Evolutionary conservation across 2,329 filamentous ascomycete genomes (phyloP).

Genomic region (Fusarium hainanense): DNA sequence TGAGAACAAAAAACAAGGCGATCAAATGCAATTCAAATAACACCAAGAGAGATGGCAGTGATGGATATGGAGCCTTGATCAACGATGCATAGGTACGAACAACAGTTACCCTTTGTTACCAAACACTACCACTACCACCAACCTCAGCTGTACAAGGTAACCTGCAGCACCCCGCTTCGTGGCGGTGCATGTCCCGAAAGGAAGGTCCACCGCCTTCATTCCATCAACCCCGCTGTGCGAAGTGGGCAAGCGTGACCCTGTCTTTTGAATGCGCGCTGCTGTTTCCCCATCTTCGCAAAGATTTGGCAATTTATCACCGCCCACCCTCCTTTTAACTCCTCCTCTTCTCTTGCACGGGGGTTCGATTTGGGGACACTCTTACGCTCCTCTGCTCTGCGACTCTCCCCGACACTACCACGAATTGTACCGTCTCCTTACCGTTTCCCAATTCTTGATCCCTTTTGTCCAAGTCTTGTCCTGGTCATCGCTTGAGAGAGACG

Average conservation of each 20-base stretch:
- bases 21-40: not conserved
- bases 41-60: not conserved
- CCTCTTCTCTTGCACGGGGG: constrained; percentile 32
- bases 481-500: constrained; percentile 22
- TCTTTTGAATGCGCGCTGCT: constrained; percentile 31
- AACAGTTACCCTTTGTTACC: not conserved
- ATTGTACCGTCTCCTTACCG: constrained; percentile 4
- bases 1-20: no score
- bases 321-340: constrained; percentile 32
- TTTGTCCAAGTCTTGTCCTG: constrained; percentile 17
- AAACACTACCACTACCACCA: not conserved
- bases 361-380: constrained; percentile 27
- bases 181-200: constrained; percentile 38
- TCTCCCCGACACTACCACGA: constrained; percentile 27
- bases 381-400: constrained; percentile 35
- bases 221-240: constrained; percentile 37
- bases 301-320: constrained; percentile 36
- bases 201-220: constrained; percentile 22
- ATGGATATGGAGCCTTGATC: not conserved
- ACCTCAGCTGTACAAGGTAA: not conserved
- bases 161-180: constrained; percentile 42
- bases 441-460: constrained; percentile 9
- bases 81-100: not conserved
- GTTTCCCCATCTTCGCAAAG: constrained; percentile 33
- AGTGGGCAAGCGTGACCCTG: constrained; percentile 41